These are phyloP conservation scores for Gracilariopsis chorda DNA, from an alignment of 23 red algal genomes.

Conservation along the genomic window DNA sequence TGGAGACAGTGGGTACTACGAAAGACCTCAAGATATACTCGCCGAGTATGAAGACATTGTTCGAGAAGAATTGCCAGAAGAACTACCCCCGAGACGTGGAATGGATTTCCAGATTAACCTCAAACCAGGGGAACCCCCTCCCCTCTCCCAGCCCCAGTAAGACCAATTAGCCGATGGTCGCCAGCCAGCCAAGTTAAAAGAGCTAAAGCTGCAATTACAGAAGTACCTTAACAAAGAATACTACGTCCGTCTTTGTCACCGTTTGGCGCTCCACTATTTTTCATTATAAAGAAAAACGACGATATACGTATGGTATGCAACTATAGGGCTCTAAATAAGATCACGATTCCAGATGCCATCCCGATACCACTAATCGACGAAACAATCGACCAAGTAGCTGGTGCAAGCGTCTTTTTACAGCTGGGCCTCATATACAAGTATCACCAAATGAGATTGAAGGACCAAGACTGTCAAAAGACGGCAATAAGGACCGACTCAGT, in stretches of 20 bases:
- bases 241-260: not conserved
- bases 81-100: not conserved
- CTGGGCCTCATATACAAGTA: not conserved
- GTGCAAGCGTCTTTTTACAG: not conserved
- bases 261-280: not conserved
- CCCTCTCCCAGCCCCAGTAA: not conserved
- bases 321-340: not conserved
- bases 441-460: constrained; percentile 11
- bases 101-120: not conserved
- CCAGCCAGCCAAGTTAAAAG: not conserved
- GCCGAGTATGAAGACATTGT: not conserved
- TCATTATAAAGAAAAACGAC: not conserved
- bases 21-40: not conserved
- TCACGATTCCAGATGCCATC: not conserved
- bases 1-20: not conserved
- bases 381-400: not conserved
- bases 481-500: not conserved
- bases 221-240: not conserved
- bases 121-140: not conserved
- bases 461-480: not conserved
- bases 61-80: not conserved
- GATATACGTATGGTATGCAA: not conserved
- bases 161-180: too few species aligned
- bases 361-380: not conserved
- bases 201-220: not conserved